Evolutionary conservation across 1,284 basidiomycete genomes (phyloP), one percentile per base, ranked within the genome.

Genomic region (Ustilago vetiveriae): DNA sequence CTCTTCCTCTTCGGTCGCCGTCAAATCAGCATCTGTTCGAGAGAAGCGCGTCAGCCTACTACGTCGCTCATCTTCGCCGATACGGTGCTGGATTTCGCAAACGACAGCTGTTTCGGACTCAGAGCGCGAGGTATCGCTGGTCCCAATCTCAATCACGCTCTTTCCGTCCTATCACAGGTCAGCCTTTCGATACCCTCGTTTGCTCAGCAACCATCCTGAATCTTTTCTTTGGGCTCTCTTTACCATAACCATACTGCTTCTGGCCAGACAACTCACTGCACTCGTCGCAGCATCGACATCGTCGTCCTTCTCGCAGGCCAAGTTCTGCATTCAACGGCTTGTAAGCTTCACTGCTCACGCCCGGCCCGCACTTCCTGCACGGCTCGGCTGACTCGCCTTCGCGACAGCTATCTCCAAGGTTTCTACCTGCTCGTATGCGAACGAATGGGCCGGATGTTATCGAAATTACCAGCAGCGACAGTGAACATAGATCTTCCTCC

Each of bases 401-500:
- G 9, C 33, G 21, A 22, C 40, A 2, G 26, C 10, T 9, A 13
- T 6, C 7, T 3, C 3, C 26, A 13, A 21, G 13, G 24, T 13
- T 23, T 16, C n/a, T 6, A 5, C 3, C 39, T 35, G 42, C 46
- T 46, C 46, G 55, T 29, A 65, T 65, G 62, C 46, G 42, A 14
- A 17, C 24, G 33, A 50, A 6, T 14, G 16, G 16, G 27, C 36
- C 56, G 48, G 49, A 65, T 59, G 50, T 65, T 23, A 65, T 70
- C 50, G 57, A 46, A 4, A 46, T 64, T 16, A 23, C 16, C 13
- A 49, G 42, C 49, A 49, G 48, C 44, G 51, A 46, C 47, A 59
- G 56, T 33, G 33, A 53, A 32, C n/a, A 47, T 50, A 52, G 51
- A 54, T 43, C 59, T 32, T 57, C 65, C 24, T 68, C 58, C 23